Base-by-base conservation (phyloP, 2,329 filamentous ascomycete genomes). In the Myriangium duriaei region DNA sequence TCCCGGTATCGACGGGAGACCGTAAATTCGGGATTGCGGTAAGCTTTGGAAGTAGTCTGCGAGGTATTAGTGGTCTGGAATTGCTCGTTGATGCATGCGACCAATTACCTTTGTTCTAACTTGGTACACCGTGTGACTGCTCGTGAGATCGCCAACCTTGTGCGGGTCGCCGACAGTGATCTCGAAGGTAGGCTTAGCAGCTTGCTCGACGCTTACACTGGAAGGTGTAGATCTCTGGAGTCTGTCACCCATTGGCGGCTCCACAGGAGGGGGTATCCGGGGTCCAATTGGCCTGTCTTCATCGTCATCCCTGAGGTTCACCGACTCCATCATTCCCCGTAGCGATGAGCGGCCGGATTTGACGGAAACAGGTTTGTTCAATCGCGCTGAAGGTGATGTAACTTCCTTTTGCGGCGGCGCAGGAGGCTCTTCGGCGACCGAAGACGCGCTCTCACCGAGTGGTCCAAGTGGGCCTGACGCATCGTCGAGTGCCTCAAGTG, bases 41-140 rank as follows among this genome's bases (percentile, higher is more conserved):
- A 98, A 36, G 86, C 91, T 65, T 95, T 95, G 26, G 88, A 96
- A 1, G 85, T 83, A 10, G 91, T 98, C 82, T 92, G 48, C 6
- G 30, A 26, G n/a, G 13, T 26, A 33, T 15, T 17, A 17, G 33
- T 29, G 26, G 29, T 36, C 24, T 4, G 26, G 32, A 34, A n/a
- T 10, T 12, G 11, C 24, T 37, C 11, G 9, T n/a, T 24, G 18
- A 12, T 36, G n/a, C 49, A 26, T n/a, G 14, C 5, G 6, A 16
- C n/a, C 32, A 42, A 58, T 43, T 69, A 91, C 84, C 76, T 81
- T 91, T 42, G 91, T 98, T 52, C 82, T 74, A 47, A 98, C 91
- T 51, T 85, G 85, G 63, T 98, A 98, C 33, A 96, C 91, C 47
- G 94, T 98, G 60, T 98, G 91, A 46, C 87, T 94, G 59, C 83